phyloP scores from a whole-genome alignment of 2,329 filamentous ascomycete genomes.

The Diaporthe destruens region DNA sequence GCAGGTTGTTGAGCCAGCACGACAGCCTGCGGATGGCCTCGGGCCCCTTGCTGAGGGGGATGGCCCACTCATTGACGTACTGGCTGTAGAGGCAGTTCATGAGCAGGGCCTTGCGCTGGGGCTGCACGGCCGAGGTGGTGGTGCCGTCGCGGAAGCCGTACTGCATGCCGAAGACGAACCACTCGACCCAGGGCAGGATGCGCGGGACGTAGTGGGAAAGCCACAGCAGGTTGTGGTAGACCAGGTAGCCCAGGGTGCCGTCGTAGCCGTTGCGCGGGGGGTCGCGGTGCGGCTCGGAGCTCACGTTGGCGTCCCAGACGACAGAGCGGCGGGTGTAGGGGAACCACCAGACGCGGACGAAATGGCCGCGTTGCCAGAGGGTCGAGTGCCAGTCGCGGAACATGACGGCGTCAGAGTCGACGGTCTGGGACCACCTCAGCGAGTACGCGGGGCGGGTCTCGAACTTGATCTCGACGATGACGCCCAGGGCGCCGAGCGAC shows the following conservation, averaged over 20 bases:
- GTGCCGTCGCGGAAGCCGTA: constrained; percentile 86
- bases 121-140: constrained; percentile 81
- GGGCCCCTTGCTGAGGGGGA: constrained; percentile 86
- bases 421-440: constrained; percentile 87
- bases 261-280: constrained; percentile 84
- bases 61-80: constrained; percentile 97
- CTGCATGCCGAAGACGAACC: constrained; percentile 98
- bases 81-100: constrained; percentile 99
- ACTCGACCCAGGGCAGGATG: constrained; percentile 89
- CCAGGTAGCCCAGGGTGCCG: constrained; percentile 82
- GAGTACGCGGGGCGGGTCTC: constrained; percentile 83
- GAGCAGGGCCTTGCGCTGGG: constrained; percentile 82
- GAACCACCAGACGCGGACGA: constrained; percentile 97
- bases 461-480: constrained; percentile 91
- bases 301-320: constrained; percentile 89
- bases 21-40: constrained; percentile 87
- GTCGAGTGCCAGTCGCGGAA: constrained; percentile 77
- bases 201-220: constrained; percentile 82
- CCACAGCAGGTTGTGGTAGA: constrained; percentile 93
- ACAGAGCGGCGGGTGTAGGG: constrained; percentile 91
- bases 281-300: constrained; percentile 69
- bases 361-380: constrained; percentile 88
- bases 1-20: constrained; percentile 81
- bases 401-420: constrained; percentile 77
- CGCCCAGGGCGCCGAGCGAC: constrained; percentile 89